These are phyloP conservation scores for Reticulascus tulasneorum DNA, from an alignment of 2,329 filamentous ascomycete species.

Conservation along the genomic window DNA sequence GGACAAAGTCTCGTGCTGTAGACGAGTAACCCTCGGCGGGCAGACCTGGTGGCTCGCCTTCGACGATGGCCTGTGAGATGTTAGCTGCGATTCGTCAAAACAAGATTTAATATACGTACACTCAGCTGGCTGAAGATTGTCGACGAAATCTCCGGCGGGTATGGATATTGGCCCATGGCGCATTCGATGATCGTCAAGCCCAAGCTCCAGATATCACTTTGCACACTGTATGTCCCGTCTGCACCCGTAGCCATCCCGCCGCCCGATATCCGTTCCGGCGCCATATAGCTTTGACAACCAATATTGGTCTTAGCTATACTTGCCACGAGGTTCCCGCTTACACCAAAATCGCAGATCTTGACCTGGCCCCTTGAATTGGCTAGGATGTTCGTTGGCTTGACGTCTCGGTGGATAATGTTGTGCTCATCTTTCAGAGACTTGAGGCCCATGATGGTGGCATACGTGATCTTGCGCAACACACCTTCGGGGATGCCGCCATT, in stretches of 20 bases:
- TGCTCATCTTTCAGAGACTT: constrained; percentile 95
- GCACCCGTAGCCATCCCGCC: constrained; percentile 71
- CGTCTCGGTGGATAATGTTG: constrained; percentile 98
- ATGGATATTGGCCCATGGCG: constrained; percentile 89
- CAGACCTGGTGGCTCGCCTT: constrained; percentile 89
- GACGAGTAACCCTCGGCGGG: constrained; percentile 75
- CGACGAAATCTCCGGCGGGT: constrained; percentile 94
- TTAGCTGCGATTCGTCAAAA: constrained; percentile 15
- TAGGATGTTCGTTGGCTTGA: constrained; percentile 98
- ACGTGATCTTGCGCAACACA: constrained; percentile 84
- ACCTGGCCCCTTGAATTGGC: constrained; percentile 85
- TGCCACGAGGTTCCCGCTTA: constrained; percentile 92
- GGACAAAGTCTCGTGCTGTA: constrained; percentile 80
- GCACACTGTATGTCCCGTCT: constrained; percentile 91
- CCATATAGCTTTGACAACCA: constrained; percentile 99
- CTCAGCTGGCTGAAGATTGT: constrained; percentile 97
- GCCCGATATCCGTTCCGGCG: constrained; percentile 88
- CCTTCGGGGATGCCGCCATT: constrained; percentile 83
- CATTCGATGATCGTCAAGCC: constrained; percentile 95
- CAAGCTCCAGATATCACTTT: constrained; percentile 96
- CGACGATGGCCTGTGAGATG: constrained; percentile 77
- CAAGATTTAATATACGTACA: constrained; percentile 54
- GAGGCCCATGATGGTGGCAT: constrained; percentile 84
- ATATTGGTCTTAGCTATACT: constrained; percentile 99
- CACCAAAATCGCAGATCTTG: constrained; percentile 98